Conservation (phyloP, 139 green algal species). For the Tetraselmis striata region DNA sequence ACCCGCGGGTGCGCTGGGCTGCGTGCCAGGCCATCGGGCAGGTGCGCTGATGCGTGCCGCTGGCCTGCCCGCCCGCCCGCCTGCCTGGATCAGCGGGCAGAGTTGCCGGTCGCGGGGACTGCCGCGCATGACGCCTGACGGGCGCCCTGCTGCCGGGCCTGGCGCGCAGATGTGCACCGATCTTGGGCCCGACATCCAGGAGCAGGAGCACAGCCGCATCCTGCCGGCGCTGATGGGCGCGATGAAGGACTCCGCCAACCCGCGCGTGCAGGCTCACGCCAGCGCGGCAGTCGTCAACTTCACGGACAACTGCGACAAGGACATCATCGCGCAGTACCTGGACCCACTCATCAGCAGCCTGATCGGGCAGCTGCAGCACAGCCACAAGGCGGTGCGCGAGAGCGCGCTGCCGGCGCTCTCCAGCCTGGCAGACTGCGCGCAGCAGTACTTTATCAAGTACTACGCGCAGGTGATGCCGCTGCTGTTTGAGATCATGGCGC, state of each 20-base stretch:
- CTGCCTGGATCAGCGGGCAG: no score
- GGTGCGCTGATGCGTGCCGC: constrained; percentile 47
- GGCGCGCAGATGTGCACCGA: constrained; percentile 85
- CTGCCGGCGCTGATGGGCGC: constrained; percentile 62
- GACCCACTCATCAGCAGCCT: constrained; percentile 86
- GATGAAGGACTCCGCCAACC: constrained; percentile 86
- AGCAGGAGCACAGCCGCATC: constrained; percentile 46
- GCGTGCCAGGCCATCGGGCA: constrained; percentile 95
- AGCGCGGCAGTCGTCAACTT: constrained; percentile 96
- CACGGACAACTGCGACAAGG: constrained; percentile 69
- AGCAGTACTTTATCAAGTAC: constrained; percentile 85
- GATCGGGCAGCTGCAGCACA: constrained; percentile 72
- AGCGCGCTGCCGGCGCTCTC: constrained; percentile 91
- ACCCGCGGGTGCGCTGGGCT: constrained; percentile 86
- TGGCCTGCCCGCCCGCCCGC: constrained; percentile 33
- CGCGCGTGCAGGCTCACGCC: constrained; percentile 87
- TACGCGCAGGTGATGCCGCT: constrained; percentile 86
- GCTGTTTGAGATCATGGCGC: constrained; percentile 74
- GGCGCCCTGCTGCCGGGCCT: no score
- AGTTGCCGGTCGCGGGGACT: no score
- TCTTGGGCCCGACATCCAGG: constrained; percentile 90
- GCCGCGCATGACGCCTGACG: no score
- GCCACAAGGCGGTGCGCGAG: constrained; percentile 78
- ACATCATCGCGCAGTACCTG: constrained; percentile 80
- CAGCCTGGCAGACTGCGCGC: constrained; percentile 80